Conservation (phyloP, 2,329 filamentous ascomycete species). For the Lecanicillium sp. region DNA sequence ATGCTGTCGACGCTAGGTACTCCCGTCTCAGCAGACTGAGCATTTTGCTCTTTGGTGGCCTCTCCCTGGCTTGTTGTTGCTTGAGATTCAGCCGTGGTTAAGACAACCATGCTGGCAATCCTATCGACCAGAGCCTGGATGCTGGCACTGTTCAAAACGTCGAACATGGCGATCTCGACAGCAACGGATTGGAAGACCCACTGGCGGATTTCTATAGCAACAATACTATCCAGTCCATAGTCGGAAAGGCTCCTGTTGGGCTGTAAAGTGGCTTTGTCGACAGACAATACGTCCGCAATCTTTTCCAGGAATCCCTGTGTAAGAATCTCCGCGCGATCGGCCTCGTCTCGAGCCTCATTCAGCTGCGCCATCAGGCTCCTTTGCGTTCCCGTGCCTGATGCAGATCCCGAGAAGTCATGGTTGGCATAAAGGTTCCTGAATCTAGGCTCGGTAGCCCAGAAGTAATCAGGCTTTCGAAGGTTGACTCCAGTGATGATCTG, state of each 20-base stretch:
- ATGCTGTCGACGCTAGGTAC: neutral
- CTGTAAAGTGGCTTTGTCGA: slow-evolving; percentile 9
- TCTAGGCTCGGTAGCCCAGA: slow-evolving; percentile 15
- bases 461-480: slow-evolving; percentile 15
- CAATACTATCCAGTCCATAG: slow-evolving; percentile 16
- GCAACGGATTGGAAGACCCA: slow-evolving; percentile 13
- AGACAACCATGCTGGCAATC: slow-evolving; percentile 12
- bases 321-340: slow-evolving; percentile 10
- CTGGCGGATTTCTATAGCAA: slow-evolving; percentile 16
- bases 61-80: no score
- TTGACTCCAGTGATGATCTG: slow-evolving; percentile 17
- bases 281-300: slow-evolving; percentile 12
- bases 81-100: slow-evolving; percentile 7
- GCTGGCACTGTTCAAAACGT: slow-evolving; percentile 13
- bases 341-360: slow-evolving; percentile 7
- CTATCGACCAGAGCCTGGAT: slow-evolving; percentile 15
- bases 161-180: slow-evolving; percentile 15
- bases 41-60: slow-evolving; percentile 9
- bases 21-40: slow-evolving; percentile 10
- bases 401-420: slow-evolving; percentile 12
- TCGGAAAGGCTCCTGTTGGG: slow-evolving; percentile 12
- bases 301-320: slow-evolving; percentile 13
- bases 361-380: slow-evolving; percentile 13
- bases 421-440: slow-evolving; percentile 16
- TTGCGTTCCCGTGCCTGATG: slow-evolving; percentile 8